Conservation (phyloP, 2,329 filamentous ascomycete genomes). For the Aspergillus hortae region DNA sequence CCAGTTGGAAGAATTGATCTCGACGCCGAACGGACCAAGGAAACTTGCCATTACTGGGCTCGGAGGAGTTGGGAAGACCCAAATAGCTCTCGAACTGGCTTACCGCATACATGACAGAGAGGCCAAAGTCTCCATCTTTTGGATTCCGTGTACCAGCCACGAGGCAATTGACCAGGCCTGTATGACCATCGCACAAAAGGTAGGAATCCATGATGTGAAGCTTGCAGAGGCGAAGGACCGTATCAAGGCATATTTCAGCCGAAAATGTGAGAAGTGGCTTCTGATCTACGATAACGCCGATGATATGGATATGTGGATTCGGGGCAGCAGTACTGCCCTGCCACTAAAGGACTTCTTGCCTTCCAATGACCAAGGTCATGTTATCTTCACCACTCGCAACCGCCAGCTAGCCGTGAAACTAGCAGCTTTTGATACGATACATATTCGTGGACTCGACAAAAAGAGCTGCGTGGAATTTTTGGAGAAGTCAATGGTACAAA, state of each 20-base stretch:
- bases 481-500: neutral
- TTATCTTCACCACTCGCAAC: slow-evolving; percentile 19
- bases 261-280: slow-evolving; percentile 16
- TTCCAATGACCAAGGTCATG: slow-evolving; percentile 13
- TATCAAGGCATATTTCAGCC: slow-evolving; percentile 11
- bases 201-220: slow-evolving; percentile 10
- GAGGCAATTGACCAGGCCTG: slow-evolving; percentile 21
- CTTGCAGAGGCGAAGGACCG: slow-evolving; percentile 5
- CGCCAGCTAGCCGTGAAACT: slow-evolving; percentile 9
- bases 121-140: slow-evolving; percentile 21
- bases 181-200: slow-evolving; percentile 10
- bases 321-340: neutral
- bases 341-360: slow-evolving; percentile 13
- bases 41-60: slow-evolving; percentile 21
- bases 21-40: neutral
- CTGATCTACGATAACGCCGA: slow-evolving; percentile 26
- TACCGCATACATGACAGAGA: slow-evolving; percentile 18
- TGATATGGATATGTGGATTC: slow-evolving; percentile 16
- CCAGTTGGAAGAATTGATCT: slow-evolving; percentile 3
- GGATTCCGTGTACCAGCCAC: slow-evolving; percentile 20
- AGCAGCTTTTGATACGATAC: neutral
- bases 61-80: slow-evolving; percentile 28
- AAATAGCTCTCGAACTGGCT: slow-evolving; percentile 24
- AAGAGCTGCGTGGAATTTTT: neutral
- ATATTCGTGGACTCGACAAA: neutral